phyloP scores from a whole-genome alignment of 163 green algal genomes.

The Scenedesmus sp. region DNA sequence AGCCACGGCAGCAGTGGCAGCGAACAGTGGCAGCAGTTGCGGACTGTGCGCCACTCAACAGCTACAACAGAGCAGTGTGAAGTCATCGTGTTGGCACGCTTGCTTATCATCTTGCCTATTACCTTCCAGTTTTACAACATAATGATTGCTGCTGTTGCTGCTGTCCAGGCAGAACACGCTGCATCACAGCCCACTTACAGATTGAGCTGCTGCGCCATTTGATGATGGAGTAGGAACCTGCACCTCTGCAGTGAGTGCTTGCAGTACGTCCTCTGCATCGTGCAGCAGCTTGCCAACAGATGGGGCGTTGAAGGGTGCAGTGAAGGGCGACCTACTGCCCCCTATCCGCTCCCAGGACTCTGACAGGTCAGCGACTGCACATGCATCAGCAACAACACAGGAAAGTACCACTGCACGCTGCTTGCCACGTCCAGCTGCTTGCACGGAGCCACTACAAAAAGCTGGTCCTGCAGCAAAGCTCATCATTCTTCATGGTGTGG shows the following conservation, averaged over 20 bases:
- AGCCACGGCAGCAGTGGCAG: not conserved
- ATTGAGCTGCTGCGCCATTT: not conserved
- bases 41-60: not conserved
- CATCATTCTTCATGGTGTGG: too few species aligned
- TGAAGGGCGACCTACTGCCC: conserved; percentile 13
- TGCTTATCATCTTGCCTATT: too few species aligned
- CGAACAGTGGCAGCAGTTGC: not conserved
- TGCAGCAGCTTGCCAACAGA: conserved; percentile 42
- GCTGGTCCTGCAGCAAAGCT: not conserved
- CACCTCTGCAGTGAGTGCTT: not conserved
- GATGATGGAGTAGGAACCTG: not conserved
- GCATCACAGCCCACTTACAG: not conserved
- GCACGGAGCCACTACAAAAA: too few species aligned
- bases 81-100: too few species aligned
- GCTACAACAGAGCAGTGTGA: too few species aligned
- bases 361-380: not conserved
- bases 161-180: not conserved
- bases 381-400: not conserved
- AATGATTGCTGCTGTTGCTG: not conserved
- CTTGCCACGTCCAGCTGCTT: too few species aligned
- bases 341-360: conserved; percentile 46
- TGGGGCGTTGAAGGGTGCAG: not conserved
- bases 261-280: conserved; percentile 36
- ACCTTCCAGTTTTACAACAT: not conserved
- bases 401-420: too few species aligned